Conservation (phyloP, 345 rosid species). For the Salix purpurea region DNA sequence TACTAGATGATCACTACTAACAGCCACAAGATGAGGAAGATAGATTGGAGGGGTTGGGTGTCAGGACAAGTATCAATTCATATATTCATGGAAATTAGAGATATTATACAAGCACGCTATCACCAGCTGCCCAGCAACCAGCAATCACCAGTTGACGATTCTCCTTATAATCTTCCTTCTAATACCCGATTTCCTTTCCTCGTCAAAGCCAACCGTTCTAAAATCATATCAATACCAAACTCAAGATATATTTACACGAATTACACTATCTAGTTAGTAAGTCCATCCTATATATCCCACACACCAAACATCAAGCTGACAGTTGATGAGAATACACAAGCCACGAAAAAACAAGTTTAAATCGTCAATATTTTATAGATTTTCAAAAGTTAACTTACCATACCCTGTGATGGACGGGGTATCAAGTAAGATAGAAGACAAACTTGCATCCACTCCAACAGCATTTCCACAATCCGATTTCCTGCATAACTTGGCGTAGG, state of each 20-base stretch:
- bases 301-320: background rate
- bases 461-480: constrained; percentile 82
- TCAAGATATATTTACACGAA: background rate
- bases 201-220: background rate
- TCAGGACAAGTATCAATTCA: background rate
- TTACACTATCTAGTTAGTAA: background rate
- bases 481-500: constrained; percentile 44
- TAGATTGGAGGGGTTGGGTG: background rate
- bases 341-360: no score
- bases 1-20: background rate
- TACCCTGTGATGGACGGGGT: constrained; percentile 96
- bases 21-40: background rate
- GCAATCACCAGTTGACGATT: background rate
- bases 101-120: no score
- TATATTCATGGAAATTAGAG: no score
- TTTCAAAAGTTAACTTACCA: constrained; percentile 43
- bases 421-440: constrained; percentile 80
- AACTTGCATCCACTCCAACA: constrained; percentile 54
- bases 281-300: background rate
- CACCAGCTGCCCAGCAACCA: background rate
- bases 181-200: background rate
- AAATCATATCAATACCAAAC: background rate
- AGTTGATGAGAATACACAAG: no score
- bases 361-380: no score
- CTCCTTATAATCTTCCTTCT: no score